A percentile compares a stretch with the other conserved stretches of the same genome.
These are phyloP conservation scores for Allomyces arbusculus DNA, from an alignment of 192 early-diverging fungal genomes.

Conservation along the genomic window DNA sequence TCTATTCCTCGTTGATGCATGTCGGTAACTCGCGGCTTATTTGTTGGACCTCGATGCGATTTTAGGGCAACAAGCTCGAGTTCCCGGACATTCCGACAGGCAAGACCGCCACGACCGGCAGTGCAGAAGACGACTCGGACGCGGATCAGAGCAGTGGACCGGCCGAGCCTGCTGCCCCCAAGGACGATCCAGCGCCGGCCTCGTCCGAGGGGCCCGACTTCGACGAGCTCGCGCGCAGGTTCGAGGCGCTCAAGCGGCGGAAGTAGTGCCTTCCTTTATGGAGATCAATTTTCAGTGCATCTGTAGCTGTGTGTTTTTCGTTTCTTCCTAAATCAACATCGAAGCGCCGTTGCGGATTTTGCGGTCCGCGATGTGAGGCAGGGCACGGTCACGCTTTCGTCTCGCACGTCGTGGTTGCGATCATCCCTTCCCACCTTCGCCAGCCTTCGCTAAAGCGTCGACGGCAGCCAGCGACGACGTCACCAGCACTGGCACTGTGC, in stretches of 20 bases:
- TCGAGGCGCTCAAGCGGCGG: slow-evolving; percentile 47
- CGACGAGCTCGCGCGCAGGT: slow-evolving; percentile 52
- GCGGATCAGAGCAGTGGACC: slow-evolving; percentile 1
- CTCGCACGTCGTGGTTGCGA: too few species aligned
- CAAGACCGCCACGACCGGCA: slow-evolving; percentile 3
- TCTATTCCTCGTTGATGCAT: not conserved
- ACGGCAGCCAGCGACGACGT: too few species aligned
- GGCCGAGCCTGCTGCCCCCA: slow-evolving; percentile 3
- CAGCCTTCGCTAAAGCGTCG: too few species aligned
- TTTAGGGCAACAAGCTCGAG: slow-evolving; percentile 5
- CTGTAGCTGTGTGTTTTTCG: too few species aligned
- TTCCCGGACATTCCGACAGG: slow-evolving; percentile 4
- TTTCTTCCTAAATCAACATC: too few species aligned
- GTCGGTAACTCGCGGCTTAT: not conserved
- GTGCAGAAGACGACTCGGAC: slow-evolving; percentile 2
- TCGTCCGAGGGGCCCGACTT: slow-evolving; percentile 27
- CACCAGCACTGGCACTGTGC: too few species aligned
- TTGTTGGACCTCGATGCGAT: slow-evolving; percentile 1
- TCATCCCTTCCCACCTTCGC: too few species aligned
- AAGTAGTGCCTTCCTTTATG: slow-evolving; percentile 7
- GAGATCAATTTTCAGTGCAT: too few species aligned
- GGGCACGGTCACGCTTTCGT: too few species aligned
- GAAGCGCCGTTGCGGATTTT: too few species aligned
- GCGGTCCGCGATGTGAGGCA: too few species aligned
- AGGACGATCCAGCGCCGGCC: slow-evolving; percentile 1